A percentile compares a stretch with the other conserved stretches of the same genome.
Evolutionary conservation across 2,329 filamentous ascomycete genomes (phyloP).

Genomic region (Fusarium penzigii): DNA sequence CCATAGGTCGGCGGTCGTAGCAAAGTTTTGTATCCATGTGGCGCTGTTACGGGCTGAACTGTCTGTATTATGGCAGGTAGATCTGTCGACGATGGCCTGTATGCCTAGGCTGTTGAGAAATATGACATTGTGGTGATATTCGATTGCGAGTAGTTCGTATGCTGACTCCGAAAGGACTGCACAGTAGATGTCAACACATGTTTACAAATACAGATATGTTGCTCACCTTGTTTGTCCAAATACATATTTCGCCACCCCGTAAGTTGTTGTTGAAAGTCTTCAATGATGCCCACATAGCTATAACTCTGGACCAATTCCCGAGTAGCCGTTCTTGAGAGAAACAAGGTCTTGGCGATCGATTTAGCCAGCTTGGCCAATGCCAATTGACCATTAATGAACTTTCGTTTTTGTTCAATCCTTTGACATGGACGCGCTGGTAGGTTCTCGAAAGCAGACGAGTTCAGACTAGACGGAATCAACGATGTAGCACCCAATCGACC

Average conservation of each 20-base stretch:
- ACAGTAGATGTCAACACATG: background rate
- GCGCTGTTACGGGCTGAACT: background rate
- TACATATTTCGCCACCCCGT: background rate
- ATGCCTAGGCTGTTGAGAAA: background rate
- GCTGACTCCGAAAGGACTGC: background rate
- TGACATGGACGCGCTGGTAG: background rate
- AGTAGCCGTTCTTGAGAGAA: constrained; percentile 41
- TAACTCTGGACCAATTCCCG: background rate
- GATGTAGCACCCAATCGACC: background rate
- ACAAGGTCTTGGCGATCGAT: constrained; percentile 47
- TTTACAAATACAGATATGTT: no score
- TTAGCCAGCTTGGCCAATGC: constrained; percentile 11
- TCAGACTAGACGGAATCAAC: background rate
- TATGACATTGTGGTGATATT: background rate
- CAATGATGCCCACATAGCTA: background rate
- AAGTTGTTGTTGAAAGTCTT: background rate
- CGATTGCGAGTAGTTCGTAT: background rate
- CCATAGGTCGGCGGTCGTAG: background rate
- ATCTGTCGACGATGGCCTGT: background rate
- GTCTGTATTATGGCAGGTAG: background rate
- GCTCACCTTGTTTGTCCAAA: background rate
- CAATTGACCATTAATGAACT: constrained; percentile 47
- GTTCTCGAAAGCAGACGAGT: background rate
- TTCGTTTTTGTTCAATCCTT: background rate
- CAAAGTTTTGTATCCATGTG: background rate